phyloP scores from a whole-genome alignment of 2,329 filamentous ascomycete genomes.

The Alternaria infectoria region DNA sequence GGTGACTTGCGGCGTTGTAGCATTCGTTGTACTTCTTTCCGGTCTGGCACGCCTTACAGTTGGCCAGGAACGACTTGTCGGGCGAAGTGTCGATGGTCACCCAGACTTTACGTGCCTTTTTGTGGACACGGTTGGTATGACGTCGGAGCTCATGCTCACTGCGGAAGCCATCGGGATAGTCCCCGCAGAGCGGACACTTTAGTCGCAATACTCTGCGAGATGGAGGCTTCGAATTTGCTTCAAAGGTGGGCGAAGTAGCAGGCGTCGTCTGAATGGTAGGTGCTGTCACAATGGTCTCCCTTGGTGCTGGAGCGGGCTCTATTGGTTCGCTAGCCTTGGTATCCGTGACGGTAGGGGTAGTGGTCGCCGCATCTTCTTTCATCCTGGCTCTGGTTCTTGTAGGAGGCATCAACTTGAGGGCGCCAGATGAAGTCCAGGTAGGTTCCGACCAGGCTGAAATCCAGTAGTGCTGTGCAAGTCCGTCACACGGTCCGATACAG shows the following conservation, averaged over 20 bases:
- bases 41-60: constrained; percentile 81
- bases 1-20: constrained; percentile 91
- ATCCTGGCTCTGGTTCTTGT: constrained; percentile 44
- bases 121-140: constrained; percentile 70
- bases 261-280: constrained; percentile 33
- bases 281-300: constrained; percentile 40
- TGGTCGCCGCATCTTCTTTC: constrained; percentile 37
- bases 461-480: constrained; percentile 11
- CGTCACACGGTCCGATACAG: constrained; percentile 21
- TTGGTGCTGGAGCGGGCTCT: constrained; percentile 30
- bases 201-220: constrained; percentile 43
- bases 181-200: constrained; percentile 70
- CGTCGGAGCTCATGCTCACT: constrained; percentile 75
- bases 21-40: constrained; percentile 86
- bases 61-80: constrained; percentile 69
- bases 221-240: constrained; percentile 35
- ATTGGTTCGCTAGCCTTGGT: constrained; percentile 31
- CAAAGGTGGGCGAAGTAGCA: constrained; percentile 42
- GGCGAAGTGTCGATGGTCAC: constrained; percentile 67
- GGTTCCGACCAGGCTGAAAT: constrained; percentile 19
- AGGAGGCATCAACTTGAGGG: constrained; percentile 39
- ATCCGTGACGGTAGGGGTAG: constrained; percentile 27
- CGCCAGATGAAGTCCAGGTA: not conserved
- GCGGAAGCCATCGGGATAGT: constrained; percentile 79
- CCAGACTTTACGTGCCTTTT: constrained; percentile 65